Evolutionary conservation across 1,284 basidiomycete species (phyloP), one percentile per base, ranked within the genome.

Genomic region (Microbotryum violaceum): DNA sequence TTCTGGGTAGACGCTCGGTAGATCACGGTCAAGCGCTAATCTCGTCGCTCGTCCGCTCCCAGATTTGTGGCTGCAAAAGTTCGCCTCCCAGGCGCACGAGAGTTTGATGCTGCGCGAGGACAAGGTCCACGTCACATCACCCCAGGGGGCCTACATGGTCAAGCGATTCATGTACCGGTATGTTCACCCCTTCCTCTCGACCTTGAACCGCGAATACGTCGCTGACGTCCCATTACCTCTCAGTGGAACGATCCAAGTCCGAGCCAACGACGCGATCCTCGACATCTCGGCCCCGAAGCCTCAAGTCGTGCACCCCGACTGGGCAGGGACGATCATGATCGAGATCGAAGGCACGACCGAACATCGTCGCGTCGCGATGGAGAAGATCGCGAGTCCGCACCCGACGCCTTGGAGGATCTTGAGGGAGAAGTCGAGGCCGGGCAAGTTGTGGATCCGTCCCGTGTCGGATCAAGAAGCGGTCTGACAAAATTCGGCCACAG

Each of bases 111-210:
- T 78, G 45, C 73, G 74, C 27, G 72, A 74, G 60, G 77, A 77
- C 45, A 71, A 74, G 54, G 72, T 76, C n/a, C 68, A 74, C 49
- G 70, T 74, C 27, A 62, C 70, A 21, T 72, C 72, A 9, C 72
- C 74, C 2, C 72, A 75, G 55, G 74, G 75, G 14, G 64, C 68
- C 20, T 77, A 78, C 65, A 65, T 71, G 12, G 70, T 78, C 61
- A 70, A 72, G 37, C 74, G 73, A 58, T 77, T 75, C 73, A 72
- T 78, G 33, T 78, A 78, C 66, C 70, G 76, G 5, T 71, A 73
- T 1, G 65, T 65, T n/a, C 68, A 75, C 52, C 65, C 60, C 25
- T 56, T 75, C n/a, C 50, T 16, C 47, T 46, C 48, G 14, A 6
- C 23, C 10, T 20, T 20, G n/a, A 9, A 10, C 21, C 25, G 27